Base-by-base conservation (phyloP, 257 asterid species). In the Echium plantagineum region DNA sequence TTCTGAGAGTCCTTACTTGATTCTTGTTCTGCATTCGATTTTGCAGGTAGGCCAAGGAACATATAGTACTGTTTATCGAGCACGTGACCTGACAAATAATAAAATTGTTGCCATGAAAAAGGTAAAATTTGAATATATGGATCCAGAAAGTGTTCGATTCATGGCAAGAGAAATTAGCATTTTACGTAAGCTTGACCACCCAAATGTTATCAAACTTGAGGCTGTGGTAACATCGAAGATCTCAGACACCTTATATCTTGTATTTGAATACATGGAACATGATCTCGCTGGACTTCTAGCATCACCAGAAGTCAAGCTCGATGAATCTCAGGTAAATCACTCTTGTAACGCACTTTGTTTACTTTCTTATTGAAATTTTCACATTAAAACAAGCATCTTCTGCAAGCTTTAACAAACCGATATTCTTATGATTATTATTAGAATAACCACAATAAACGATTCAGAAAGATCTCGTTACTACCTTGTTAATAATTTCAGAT, bases 141-240 rank as follows among this genome's bases (percentile, higher is more conserved):
- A 59, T 20, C 63, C 63, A 15, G 63, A 59, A 42, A 59, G 63
- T 59, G 63, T 59, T 3, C 42, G 52, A 4, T 59, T 59, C 22
- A 59, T 59, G 63, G 63, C 63, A n/a, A 59, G 63, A 42, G 63
- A 59, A 21, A 59, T 59, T 35, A 10, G 20, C n/a, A 59, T 59
- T 35, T 35, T 59, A 26, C 63, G 63, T 8, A 28, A 52, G 12
- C 52, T 59, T 38, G 52, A 59, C 21, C 63, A 59, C 47, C 63
- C 63, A 4, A 59, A 59, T 59, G 63, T 59, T 59, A 20, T 59
- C 10, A 59, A 59, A 59, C 28, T 59, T 22, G 63, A 59, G 17
- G 63, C 52, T 42, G 7, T 59, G 15, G 63, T 59, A 16, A 59
- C 63, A 10, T 59, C 63, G 12, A n/a, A 52, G n/a, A 35, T 31